A percentile compares a stretch with the other conserved stretches of the same genome.
Evolutionary conservation across 805 yeast species (phyloP).

Genomic region (Clavispora vitiphila): DNA sequence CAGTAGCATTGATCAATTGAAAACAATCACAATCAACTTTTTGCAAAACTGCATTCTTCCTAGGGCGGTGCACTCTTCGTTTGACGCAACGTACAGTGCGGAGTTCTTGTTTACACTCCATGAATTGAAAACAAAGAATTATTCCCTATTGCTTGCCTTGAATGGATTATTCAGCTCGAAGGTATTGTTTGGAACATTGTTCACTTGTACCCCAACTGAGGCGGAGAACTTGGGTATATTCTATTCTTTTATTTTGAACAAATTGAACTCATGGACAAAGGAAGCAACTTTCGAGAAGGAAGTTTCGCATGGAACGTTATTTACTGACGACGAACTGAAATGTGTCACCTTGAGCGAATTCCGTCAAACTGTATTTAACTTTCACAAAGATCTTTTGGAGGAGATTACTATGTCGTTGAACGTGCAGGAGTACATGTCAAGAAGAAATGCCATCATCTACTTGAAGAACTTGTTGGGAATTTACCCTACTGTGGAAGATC

Average conservation of each 20-base stretch:
- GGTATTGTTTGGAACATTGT: slow-evolving; percentile 53
- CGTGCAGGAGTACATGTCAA: slow-evolving; percentile 63
- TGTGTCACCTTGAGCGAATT: slow-evolving; percentile 25
- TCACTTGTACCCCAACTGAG: slow-evolving; percentile 68
- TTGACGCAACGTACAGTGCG: slow-evolving; percentile 72
- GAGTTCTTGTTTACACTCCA: slow-evolving; percentile 55
- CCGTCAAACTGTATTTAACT: slow-evolving; percentile 42
- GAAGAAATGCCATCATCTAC: slow-evolving; percentile 75
- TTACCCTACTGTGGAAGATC: slow-evolving; percentile 66
- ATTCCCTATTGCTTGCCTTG: slow-evolving; percentile 34
- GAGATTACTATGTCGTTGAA: slow-evolving; percentile 41
- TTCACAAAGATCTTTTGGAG: slow-evolving; percentile 49
- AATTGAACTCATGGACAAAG: slow-evolving; percentile 42
- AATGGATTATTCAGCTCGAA: slow-evolving; percentile 45
- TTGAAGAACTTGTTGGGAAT: slow-evolving; percentile 58
- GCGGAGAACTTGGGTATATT: slow-evolving; percentile 82
- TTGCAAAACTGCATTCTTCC: slow-evolving; percentile 70
- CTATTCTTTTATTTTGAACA: slow-evolving; percentile 48
- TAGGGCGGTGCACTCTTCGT: slow-evolving; percentile 69
- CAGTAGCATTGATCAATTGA: neutral
- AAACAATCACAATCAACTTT: slow-evolving; percentile 24
- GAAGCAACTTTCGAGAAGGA: slow-evolving; percentile 23
- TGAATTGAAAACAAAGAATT: slow-evolving; percentile 27
- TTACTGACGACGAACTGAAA: neutral
- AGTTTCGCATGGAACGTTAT: slow-evolving; percentile 6